phyloP scores from a whole-genome alignment of 805 yeast genomes.

The Zygoascus biomembranicola region DNA sequence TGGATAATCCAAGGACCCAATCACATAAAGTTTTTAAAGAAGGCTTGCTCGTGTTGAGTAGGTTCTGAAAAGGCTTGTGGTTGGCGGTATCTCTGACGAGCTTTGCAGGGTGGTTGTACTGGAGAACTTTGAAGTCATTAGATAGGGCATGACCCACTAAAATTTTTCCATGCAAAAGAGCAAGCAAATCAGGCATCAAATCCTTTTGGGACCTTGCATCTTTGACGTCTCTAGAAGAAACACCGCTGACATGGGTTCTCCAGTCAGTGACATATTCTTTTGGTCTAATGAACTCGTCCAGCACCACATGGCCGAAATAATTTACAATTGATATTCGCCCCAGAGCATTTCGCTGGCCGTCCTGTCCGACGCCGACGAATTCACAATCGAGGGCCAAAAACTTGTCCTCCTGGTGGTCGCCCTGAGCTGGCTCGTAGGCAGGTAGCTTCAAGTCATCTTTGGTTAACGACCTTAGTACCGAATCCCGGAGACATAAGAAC shows the following conservation, averaged over 20 bases:
- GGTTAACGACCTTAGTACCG: not conserved
- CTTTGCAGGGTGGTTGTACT: slow-evolving; percentile 40
- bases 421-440: not conserved
- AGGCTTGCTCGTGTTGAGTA: slow-evolving; percentile 64
- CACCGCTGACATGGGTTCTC: slow-evolving; percentile 91
- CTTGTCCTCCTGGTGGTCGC: not conserved
- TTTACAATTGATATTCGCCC: slow-evolving; percentile 88
- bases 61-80: slow-evolving; percentile 48
- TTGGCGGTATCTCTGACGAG: slow-evolving; percentile 68
- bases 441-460: not conserved
- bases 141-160: slow-evolving; percentile 81
- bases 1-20: slow-evolving; percentile 48
- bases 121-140: slow-evolving; percentile 60
- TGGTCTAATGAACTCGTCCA: slow-evolving; percentile 73
- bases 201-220: slow-evolving; percentile 57
- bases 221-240: slow-evolving; percentile 60
- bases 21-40: slow-evolving; percentile 56
- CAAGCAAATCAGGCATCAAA: slow-evolving; percentile 52
- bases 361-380: slow-evolving; percentile 83
- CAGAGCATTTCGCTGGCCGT: slow-evolving; percentile 56
- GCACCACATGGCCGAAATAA: slow-evolving; percentile 60
- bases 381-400: slow-evolving; percentile 87
- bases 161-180: slow-evolving; percentile 38
- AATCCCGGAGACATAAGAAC: not conserved
- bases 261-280: slow-evolving; percentile 72